phyloP scores from a whole-genome alignment of 495 filamentous ascomycete genomes.

The Tuber magnatum region DNA sequence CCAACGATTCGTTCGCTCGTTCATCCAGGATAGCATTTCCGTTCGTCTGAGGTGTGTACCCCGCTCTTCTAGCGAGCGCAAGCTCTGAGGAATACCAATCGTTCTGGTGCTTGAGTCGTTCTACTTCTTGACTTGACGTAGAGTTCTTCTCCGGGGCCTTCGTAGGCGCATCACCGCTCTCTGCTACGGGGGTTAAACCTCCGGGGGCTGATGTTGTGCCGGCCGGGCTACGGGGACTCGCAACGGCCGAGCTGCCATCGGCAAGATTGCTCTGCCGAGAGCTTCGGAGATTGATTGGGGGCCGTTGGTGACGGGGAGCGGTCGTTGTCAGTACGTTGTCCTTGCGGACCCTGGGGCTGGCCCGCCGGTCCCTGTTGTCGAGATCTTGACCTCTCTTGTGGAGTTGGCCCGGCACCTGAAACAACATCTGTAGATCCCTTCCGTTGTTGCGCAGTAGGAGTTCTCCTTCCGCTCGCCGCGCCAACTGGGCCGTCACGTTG shows the following conservation, averaged over 20 bases:
- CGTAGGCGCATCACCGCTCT: neutral
- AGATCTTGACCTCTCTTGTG: slow-evolving; percentile 30
- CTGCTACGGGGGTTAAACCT: slow-evolving; percentile 5
- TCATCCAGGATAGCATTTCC: slow-evolving; percentile 70
- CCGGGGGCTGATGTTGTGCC: slow-evolving; percentile 17
- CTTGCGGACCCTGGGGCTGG: slow-evolving; percentile 11
- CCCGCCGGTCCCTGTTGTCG: slow-evolving; percentile 24
- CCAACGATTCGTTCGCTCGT: slow-evolving; percentile 64
- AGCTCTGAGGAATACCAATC: slow-evolving; percentile 97
- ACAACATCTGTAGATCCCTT: slow-evolving; percentile 16
- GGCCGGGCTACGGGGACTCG: slow-evolving; percentile 6
- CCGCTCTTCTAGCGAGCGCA: slow-evolving; percentile 77
- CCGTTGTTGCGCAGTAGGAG: slow-evolving; percentile 21
- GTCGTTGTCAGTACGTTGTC: slow-evolving; percentile 16
- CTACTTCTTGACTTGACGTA: slow-evolving; percentile 54
- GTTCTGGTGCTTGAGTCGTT: slow-evolving; percentile 71
- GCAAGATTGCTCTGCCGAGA: slow-evolving; percentile 17
- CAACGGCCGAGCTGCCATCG: slow-evolving; percentile 12
- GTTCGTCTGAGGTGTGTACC: slow-evolving; percentile 68
- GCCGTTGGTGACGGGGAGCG: slow-evolving; percentile 19
- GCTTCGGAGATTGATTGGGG: slow-evolving; percentile 5
- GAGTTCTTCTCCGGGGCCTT: slow-evolving; percentile 3
- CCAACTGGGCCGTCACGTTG: slow-evolving; percentile 1
- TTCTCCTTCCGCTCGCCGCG: slow-evolving; percentile 26
- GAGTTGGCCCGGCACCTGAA: slow-evolving; percentile 2